Percentiles rank a stretch among this genome's conserved stretches.
phyloP scores from a whole-genome alignment of 306 rosid genomes.

The Pueraria montana region DNA sequence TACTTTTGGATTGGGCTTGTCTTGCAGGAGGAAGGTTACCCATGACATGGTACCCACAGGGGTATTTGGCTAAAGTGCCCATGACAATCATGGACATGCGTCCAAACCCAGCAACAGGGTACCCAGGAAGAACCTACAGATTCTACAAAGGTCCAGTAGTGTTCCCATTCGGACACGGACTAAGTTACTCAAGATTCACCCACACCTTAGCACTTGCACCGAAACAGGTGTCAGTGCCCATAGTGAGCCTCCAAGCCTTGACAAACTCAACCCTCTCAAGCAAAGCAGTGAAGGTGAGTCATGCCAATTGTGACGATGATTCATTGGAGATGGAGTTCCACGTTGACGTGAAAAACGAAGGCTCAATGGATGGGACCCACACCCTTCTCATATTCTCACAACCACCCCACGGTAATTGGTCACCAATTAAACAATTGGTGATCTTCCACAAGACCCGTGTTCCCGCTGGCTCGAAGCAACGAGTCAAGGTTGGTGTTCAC shows the following conservation, averaged over 20 bases:
- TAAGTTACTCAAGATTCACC: conserved; percentile 71
- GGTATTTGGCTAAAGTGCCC: conserved; percentile 65
- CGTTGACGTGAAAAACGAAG: conserved; percentile 71
- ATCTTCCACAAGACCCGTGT: conserved; percentile 71
- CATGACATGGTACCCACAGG: conserved; percentile 94
- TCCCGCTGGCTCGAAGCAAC: conserved; percentile 58
- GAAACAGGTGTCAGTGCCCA: conserved; percentile 48
- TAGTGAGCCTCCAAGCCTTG: conserved; percentile 31
- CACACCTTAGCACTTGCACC: conserved; percentile 68
- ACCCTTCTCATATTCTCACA: conserved; percentile 68
- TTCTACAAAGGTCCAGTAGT: conserved; percentile 94
- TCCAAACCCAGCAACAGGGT: conserved; percentile 69
- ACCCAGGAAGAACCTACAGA: conserved; percentile 93
- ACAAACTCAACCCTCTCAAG: conserved; percentile 56
- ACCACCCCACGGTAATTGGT: conserved; percentile 66
- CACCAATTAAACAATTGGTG: conserved; percentile 62
- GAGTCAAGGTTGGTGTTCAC: conserved; percentile 62
- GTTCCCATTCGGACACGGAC: conserved; percentile 82
- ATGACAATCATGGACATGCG: conserved; percentile 90
- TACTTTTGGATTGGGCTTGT: background rate
- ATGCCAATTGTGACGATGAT: conserved; percentile 54
- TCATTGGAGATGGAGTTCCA: conserved; percentile 50
- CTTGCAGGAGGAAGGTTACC: conserved; percentile 53
- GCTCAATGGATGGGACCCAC: conserved; percentile 78
- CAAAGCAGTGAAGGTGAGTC: conserved; percentile 59